A percentile compares a stretch with the other conserved stretches of the same genome.
Conservation (phyloP, 108 stramenopile genomes). For the Ochromonas danica region DNA sequence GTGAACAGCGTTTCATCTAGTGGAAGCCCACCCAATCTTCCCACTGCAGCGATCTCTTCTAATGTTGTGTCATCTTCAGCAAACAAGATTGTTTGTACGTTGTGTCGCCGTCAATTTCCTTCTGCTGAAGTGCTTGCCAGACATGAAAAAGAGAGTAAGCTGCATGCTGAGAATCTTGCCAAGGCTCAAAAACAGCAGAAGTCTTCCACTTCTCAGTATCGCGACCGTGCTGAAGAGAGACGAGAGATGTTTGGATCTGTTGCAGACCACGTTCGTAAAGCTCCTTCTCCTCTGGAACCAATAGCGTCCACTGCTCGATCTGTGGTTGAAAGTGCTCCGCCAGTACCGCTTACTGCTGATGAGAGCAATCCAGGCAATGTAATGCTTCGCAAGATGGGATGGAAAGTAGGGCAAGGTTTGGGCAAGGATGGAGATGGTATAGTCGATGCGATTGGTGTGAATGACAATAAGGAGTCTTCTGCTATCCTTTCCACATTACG, state of each 20-base stretch:
- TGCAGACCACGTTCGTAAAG: not conserved
- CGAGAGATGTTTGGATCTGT: not conserved
- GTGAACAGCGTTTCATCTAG: too few species aligned
- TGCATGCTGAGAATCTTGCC: constrained; percentile 54
- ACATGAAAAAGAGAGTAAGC: constrained; percentile 54
- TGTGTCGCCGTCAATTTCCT: constrained; percentile 45
- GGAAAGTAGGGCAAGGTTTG: constrained; percentile 9
- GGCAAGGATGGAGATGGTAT: not conserved
- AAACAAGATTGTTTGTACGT: constrained; percentile 18
- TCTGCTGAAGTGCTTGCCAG: constrained; percentile 49
- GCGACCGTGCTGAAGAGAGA: constrained; percentile 11
- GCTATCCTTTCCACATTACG: not conserved
- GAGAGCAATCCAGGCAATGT: constrained; percentile 11
- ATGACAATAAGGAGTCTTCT: not conserved
- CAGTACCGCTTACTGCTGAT: not conserved
- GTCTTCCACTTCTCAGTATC: not conserved
- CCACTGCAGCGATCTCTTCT: too few species aligned
- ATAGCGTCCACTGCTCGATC: not conserved
- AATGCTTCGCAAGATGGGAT: constrained; percentile 20
- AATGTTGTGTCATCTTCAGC: too few species aligned
- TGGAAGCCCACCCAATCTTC: too few species aligned
- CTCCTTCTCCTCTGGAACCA: not conserved
- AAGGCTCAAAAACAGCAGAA: not conserved
- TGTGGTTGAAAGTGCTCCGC: not conserved
- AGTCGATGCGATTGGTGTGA: not conserved